phyloP scores from a whole-genome alignment of 495 filamentous ascomycete genomes.

The Aspergillus egyptiacus region DNA sequence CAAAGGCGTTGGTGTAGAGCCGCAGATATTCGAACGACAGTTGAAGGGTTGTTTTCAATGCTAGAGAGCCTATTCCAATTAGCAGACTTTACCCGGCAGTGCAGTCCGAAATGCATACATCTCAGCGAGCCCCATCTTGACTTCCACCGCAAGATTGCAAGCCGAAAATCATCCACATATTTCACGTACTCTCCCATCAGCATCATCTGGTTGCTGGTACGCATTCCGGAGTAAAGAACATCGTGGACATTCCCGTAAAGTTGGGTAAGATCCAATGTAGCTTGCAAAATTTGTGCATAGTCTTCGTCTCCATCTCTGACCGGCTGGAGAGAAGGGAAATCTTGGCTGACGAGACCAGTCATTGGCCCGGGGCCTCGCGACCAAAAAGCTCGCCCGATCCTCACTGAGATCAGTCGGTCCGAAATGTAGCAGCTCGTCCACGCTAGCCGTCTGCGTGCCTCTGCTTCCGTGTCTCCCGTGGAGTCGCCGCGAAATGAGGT shows the following conservation, averaged over 20 bases:
- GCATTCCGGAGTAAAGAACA: conserved; percentile 58
- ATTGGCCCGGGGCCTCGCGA: conserved; percentile 58
- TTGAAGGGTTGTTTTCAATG: conserved; percentile 51
- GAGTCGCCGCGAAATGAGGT: conserved; percentile 48
- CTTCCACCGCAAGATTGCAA: conserved; percentile 58
- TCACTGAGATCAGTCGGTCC: conserved; percentile 59
- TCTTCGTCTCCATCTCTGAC: conserved; percentile 50
- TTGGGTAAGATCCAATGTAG: conserved; percentile 57
- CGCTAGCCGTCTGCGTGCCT: conserved; percentile 52
- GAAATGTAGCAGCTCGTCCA: conserved; percentile 62
- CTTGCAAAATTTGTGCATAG: conserved; percentile 57
- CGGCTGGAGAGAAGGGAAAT: conserved; percentile 56
- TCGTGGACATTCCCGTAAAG: conserved; percentile 65
- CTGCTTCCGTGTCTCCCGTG: conserved; percentile 42
- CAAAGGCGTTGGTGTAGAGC: conserved; percentile 62
- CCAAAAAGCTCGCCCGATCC: conserved; percentile 61
- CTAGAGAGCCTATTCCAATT: conserved; percentile 43
- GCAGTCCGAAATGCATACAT: conserved; percentile 30
- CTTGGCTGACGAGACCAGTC: conserved; percentile 52
- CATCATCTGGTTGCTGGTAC: conserved; percentile 59
- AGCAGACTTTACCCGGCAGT: conserved; percentile 9
- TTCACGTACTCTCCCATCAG: conserved; percentile 61
- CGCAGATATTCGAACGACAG: conserved; percentile 60
- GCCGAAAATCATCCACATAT: conserved; percentile 60
- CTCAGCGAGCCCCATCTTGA: conserved; percentile 54